Conservation (phyloP, 371 early-diverging fungal species). For the Mortierella polycephala region DNA sequence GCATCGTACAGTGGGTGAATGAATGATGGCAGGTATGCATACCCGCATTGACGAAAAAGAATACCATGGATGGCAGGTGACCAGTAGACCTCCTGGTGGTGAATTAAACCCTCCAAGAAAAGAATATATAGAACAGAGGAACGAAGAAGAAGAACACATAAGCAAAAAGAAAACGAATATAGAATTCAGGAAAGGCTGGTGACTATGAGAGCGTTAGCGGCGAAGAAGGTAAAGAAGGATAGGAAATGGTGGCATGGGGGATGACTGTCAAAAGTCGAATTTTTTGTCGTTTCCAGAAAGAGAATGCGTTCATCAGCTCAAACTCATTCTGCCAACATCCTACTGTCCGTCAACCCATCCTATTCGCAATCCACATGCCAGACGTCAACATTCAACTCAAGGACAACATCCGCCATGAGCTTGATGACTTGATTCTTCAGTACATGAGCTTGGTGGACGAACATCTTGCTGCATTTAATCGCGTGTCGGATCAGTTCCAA, state of each 20-base stretch:
- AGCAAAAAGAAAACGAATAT: conserved; percentile 24
- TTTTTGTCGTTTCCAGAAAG: not conserved
- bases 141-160: not conserved
- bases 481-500: conserved; percentile 36
- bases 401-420: conserved; percentile 19
- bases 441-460: conserved; percentile 44
- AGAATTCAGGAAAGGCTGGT: too few relatives aligned
- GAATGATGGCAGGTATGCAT: too few relatives aligned
- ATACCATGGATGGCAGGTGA: too few relatives aligned
- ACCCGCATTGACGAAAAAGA: too few relatives aligned
- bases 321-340: not conserved
- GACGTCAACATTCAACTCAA: not conserved
- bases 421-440: conserved; percentile 30
- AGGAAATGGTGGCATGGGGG: too few relatives aligned
- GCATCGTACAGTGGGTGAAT: too few relatives aligned
- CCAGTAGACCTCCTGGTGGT: too few relatives aligned
- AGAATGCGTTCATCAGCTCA: not conserved
- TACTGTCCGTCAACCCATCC: not conserved
- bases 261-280: too few relatives aligned
- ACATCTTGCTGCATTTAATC: conserved; percentile 31
- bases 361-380: conserved; percentile 1
- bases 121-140: not conserved
- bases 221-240: too few relatives aligned
- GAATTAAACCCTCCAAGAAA: not conserved
- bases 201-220: too few relatives aligned